These are phyloP conservation scores for Chlorella ohadii DNA, from an alignment of 139 green algal species.

Conservation along the genomic window DNA sequence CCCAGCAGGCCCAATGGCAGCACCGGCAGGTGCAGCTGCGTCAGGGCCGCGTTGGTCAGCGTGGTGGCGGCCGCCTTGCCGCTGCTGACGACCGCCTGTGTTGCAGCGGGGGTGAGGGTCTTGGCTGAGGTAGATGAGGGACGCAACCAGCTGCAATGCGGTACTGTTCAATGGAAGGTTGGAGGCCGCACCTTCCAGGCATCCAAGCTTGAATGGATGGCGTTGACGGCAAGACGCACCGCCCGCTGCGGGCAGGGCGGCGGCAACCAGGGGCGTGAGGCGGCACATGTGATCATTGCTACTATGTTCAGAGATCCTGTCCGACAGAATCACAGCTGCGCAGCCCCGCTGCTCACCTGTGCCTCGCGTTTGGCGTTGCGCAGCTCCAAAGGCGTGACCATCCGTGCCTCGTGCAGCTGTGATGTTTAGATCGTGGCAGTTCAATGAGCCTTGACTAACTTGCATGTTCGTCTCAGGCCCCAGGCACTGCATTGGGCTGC, in stretches of 20 bases:
- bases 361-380: slow-evolving; percentile 42
- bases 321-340: too few species aligned
- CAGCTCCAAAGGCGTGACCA: slow-evolving; percentile 46
- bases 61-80: slow-evolving; percentile 21
- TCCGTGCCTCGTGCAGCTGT: background rate
- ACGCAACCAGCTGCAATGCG: background rate
- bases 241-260: slow-evolving; percentile 34
- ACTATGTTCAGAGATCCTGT: too few species aligned
- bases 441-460: background rate
- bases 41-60: slow-evolving; percentile 35
- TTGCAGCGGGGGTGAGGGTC: too few species aligned
- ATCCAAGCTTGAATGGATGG: slow-evolving; percentile 20
- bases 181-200: slow-evolving; percentile 40
- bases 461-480: background rate
- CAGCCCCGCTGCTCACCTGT: slow-evolving; percentile 16
- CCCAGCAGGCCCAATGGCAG: slow-evolving; percentile 20
- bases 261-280: background rate
- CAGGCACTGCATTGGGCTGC: background rate
- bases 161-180: background rate
- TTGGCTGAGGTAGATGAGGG: background rate
- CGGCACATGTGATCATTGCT: too few species aligned
- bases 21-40: slow-evolving; percentile 19
- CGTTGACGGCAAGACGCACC: slow-evolving; percentile 43
- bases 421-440: background rate
- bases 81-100: slow-evolving; percentile 7